Conservation (phyloP, 495 filamentous ascomycete genomes). For the Talaromyces liani region DNA sequence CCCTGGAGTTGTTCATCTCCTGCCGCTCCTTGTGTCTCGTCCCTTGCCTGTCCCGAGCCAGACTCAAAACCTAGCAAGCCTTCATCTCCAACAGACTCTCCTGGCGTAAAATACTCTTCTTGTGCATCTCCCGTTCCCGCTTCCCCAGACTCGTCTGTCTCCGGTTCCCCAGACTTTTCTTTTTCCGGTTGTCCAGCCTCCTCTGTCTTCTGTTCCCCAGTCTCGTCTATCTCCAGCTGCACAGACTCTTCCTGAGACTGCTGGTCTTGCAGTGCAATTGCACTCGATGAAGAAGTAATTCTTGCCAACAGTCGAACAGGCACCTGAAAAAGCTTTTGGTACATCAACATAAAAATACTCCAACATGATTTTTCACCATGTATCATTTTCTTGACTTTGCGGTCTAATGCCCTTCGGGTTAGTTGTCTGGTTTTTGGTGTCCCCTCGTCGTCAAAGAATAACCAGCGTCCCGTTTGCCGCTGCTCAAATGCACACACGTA, state of each 20-base stretch:
- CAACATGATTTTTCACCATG: too few relatives aligned
- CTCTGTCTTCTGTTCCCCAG: neutral
- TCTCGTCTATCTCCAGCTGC: neutral
- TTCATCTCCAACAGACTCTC: neutral
- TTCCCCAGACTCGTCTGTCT: too few relatives aligned
- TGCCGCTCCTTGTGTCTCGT: neutral
- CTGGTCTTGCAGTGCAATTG: neutral
- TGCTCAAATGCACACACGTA: slow-evolving; percentile 3
- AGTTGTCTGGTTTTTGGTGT: neutral
- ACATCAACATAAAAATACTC: neutral
- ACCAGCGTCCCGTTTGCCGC: neutral
- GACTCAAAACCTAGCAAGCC: neutral
- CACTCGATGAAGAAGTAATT: neutral
- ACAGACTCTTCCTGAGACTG: neutral
- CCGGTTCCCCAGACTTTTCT: neutral
- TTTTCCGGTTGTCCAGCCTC: neutral
- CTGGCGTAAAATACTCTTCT: neutral
- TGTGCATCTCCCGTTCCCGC: neutral
- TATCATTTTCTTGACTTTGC: neutral
- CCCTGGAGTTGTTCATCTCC: neutral
- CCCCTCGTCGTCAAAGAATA: neutral
- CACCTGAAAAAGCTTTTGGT: neutral
- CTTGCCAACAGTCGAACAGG: neutral
- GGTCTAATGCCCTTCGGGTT: neutral
- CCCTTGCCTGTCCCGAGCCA: neutral